Evolutionary conservation across 768 basidiomycete genomes (phyloP).

Genomic region (Leccinum ochraceum): DNA sequence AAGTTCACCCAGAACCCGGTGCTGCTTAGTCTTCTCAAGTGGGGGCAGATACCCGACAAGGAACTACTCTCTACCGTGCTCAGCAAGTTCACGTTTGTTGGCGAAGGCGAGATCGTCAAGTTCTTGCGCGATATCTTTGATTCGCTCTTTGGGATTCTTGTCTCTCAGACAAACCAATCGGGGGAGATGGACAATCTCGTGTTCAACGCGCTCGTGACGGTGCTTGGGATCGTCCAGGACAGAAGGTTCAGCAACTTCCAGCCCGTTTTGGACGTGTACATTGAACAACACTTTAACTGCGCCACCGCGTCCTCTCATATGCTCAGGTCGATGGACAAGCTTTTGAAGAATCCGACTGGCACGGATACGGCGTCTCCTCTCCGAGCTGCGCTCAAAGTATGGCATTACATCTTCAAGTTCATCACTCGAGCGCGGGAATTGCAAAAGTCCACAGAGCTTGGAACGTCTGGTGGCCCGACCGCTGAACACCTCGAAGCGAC

Average conservation of each 20-base stretch:
- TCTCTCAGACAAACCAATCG: constrained; percentile 68
- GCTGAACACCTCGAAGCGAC: constrained; percentile 81
- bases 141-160: constrained; percentile 86
- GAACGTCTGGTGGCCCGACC: constrained; percentile 78
- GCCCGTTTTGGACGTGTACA: constrained; percentile 90
- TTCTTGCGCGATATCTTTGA: constrained; percentile 91
- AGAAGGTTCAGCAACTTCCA: constrained; percentile 95
- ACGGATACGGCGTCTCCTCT: constrained; percentile 74
- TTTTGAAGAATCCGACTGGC: constrained; percentile 72
- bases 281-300: constrained; percentile 84
- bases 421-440: constrained; percentile 87
- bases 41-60: constrained; percentile 70
- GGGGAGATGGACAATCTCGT: constrained; percentile 84
- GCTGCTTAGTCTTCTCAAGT: constrained; percentile 74
- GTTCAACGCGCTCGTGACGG: constrained; percentile 88
- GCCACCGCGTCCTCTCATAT: constrained; percentile 81
- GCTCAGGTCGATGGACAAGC: constrained; percentile 82
- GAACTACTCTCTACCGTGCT: constrained; percentile 72
- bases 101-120: constrained; percentile 93
- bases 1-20: constrained; percentile 89
- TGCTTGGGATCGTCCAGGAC: constrained; percentile 91
- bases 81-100: constrained; percentile 85
- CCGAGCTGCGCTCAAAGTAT: constrained; percentile 91
- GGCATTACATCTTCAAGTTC: constrained; percentile 96
- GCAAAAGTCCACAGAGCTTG: constrained; percentile 79